phyloP scores from a whole-genome alignment of 2,329 filamentous ascomycete genomes.

The Diaporthe destruens region DNA sequence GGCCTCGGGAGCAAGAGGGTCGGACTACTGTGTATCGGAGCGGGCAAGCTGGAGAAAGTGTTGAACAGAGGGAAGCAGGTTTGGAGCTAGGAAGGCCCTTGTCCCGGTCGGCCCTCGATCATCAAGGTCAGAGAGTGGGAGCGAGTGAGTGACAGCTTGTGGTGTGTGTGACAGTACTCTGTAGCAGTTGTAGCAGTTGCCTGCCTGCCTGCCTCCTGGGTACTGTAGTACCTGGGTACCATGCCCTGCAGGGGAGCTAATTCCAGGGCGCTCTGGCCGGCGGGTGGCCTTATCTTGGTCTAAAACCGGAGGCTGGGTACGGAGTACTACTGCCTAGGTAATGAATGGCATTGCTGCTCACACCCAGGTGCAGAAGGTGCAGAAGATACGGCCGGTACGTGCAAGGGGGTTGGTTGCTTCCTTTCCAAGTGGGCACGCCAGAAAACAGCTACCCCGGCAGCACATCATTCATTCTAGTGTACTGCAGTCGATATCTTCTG shows the following conservation, averaged over 20 bases:
- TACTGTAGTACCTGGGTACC: slow-evolving; percentile 2
- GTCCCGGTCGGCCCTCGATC: slow-evolving; percentile 15
- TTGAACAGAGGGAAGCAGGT: slow-evolving; percentile 1
- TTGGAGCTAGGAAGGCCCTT: slow-evolving; percentile 25
- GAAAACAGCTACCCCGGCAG: slow-evolving; percentile 8
- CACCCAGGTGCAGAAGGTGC: neutral
- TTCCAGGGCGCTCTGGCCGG: slow-evolving; percentile 28
- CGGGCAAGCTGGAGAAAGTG: slow-evolving; percentile 17
- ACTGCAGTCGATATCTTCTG: slow-evolving; percentile 19
- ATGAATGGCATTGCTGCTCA: slow-evolving; percentile 8
- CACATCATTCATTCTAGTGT: neutral
- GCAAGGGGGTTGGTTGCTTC: neutral
- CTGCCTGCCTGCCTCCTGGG: too few relatives aligned
- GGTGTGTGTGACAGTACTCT: too few relatives aligned
- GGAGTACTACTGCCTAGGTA: too few relatives aligned
- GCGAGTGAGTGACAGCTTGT: neutral
- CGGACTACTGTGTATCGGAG: slow-evolving; percentile 5
- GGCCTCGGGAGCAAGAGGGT: slow-evolving; percentile 20
- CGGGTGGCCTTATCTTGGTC: slow-evolving; percentile 37
- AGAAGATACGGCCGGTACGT: slow-evolving; percentile 9
- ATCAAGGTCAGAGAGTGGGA: neutral
- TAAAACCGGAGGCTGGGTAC: slow-evolving; percentile 38
- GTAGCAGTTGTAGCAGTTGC: too few relatives aligned
- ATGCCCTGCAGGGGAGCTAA: neutral
- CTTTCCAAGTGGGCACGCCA: neutral